These are phyloP conservation scores for Crithidia bombi DNA, from an alignment of 208 protist genomes.

Conservation along the genomic window DNA sequence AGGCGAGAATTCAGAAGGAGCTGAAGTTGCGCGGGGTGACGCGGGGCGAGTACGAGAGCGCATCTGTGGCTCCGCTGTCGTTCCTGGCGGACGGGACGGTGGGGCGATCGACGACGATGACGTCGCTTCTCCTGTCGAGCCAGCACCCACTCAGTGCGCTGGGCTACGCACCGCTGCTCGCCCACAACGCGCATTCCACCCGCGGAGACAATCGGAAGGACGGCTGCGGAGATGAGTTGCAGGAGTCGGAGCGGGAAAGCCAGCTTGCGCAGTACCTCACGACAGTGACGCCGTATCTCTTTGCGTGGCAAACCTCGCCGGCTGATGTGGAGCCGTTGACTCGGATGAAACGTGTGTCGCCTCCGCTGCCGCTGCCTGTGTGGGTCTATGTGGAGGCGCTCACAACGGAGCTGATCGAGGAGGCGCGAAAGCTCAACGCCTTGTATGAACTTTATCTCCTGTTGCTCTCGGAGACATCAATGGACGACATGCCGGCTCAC, in stretches of 20 bases:
- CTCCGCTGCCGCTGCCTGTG: slow-evolving; percentile 19
- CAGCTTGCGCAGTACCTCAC: slow-evolving; percentile 19
- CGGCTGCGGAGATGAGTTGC: background rate
- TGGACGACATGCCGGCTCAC: slow-evolving; percentile 7
- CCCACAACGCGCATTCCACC: background rate
- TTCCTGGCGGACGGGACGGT: background rate
- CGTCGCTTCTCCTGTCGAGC: slow-evolving; percentile 39
- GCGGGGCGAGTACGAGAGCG: background rate
- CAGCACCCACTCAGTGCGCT: slow-evolving; percentile 44
- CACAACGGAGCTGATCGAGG: slow-evolving; percentile 32
- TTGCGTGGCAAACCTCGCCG: slow-evolving; percentile 18
- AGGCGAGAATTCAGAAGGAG: slow-evolving; percentile 22
- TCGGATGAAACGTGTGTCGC: too few relatives aligned
- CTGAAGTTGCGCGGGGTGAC: slow-evolving; percentile 12
- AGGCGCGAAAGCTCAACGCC: slow-evolving; percentile 32
- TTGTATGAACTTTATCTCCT: slow-evolving; percentile 27
- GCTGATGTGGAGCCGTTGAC: background rate
- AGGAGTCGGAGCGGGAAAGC: background rate
- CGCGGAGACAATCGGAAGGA: background rate
- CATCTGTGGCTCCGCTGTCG: background rate
- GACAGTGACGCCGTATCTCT: slow-evolving; percentile 31
- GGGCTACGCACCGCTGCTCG: slow-evolving; percentile 49
- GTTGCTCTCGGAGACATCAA: slow-evolving; percentile 19
- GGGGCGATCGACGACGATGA: background rate
- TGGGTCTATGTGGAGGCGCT: slow-evolving; percentile 35